Percentiles rank a stretch among this genome's conserved stretches.
Conservation (phyloP, 306 rosid genomes). For the Pyrus pyrifolia region DNA sequence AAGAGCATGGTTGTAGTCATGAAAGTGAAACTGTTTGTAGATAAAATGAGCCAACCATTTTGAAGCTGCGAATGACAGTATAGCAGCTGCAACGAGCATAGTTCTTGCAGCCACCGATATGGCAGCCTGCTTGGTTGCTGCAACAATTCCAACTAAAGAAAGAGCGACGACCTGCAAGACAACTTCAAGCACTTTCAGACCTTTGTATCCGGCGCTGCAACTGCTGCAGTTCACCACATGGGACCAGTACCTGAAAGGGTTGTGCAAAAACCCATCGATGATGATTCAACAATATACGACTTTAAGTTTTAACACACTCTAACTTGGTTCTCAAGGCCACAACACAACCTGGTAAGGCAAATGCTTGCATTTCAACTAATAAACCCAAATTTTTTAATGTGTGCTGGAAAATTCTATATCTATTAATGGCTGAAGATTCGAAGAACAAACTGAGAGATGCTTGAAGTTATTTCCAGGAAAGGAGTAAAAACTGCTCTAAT, state of each 20-base stretch:
- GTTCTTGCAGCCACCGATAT: constrained; percentile 38
- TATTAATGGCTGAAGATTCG: neutral
- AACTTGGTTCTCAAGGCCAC: neutral
- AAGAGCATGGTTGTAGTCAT: constrained; percentile 74
- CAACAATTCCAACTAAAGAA: constrained; percentile 61
- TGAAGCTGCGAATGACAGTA: constrained; percentile 62
- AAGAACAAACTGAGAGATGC: neutral
- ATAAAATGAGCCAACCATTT: constrained; percentile 68
- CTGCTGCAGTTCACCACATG: constrained; percentile 84
- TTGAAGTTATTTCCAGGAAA: neutral
- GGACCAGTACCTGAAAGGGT: constrained; percentile 58
- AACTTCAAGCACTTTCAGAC: constrained; percentile 56
- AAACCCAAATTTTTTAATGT: neutral
- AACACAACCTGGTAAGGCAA: neutral
- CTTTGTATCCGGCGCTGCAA: constrained; percentile 69
- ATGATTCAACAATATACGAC: neutral
- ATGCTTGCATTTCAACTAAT: neutral
- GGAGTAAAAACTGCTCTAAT: neutral
- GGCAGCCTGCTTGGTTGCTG: constrained; percentile 43
- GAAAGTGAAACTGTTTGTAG: constrained; percentile 70
- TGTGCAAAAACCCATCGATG: neutral
- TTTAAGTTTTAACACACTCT: neutral
- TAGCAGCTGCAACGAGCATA: constrained; percentile 41
- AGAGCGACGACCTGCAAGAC: constrained; percentile 50
- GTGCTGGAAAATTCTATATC: neutral